Evolutionary conservation across 2,329 filamentous ascomycete genomes (phyloP).

Genomic region (Chaetothyriales sp.): DNA sequence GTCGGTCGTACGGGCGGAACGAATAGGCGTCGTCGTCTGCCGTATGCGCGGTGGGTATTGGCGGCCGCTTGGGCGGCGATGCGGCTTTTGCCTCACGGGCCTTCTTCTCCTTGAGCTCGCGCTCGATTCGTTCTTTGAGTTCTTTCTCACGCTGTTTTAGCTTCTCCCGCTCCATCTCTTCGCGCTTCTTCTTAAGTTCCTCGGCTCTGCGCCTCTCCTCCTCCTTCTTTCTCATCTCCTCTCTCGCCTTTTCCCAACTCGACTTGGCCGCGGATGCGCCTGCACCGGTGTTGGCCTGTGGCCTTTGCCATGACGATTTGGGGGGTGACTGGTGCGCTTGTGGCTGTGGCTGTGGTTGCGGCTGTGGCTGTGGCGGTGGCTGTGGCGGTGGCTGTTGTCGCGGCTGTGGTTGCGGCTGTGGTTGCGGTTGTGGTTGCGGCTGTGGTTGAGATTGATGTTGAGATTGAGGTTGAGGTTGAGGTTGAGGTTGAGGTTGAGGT

Average conservation of each 20-base stretch:
- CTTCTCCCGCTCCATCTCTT: conserved; percentile 18
- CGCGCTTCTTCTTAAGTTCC: conserved; percentile 8
- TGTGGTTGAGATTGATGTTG: background rate
- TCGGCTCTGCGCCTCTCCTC: conserved; percentile 16
- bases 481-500: background rate
- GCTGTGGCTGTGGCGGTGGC: conserved; percentile 1
- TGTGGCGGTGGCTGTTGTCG: background rate
- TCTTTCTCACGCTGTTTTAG: conserved; percentile 18
- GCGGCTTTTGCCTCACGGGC: conserved; percentile 25
- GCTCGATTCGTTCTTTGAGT: conserved; percentile 16
- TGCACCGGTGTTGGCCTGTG: conserved; percentile 14
- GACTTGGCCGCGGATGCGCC: conserved; percentile 15
- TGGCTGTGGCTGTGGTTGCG: background rate
- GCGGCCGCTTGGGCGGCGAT: conserved; percentile 24
- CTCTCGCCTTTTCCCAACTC: conserved; percentile 19
- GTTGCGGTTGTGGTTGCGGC: background rate
- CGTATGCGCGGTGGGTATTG: conserved; percentile 26
- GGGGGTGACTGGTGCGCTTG: conserved; percentile 10
- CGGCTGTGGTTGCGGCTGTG: background rate
- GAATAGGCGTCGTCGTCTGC: conserved; percentile 49
- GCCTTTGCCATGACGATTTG: conserved; percentile 18
- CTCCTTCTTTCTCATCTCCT: conserved; percentile 19
- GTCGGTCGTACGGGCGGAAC: conserved; percentile 63
- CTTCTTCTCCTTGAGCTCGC: conserved; percentile 22
- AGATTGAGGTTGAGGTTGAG: background rate